These are phyloP conservation scores for Backusella liffmaniae DNA, from an alignment of 192 early-diverging fungal genomes.

Conservation along the genomic window DNA sequence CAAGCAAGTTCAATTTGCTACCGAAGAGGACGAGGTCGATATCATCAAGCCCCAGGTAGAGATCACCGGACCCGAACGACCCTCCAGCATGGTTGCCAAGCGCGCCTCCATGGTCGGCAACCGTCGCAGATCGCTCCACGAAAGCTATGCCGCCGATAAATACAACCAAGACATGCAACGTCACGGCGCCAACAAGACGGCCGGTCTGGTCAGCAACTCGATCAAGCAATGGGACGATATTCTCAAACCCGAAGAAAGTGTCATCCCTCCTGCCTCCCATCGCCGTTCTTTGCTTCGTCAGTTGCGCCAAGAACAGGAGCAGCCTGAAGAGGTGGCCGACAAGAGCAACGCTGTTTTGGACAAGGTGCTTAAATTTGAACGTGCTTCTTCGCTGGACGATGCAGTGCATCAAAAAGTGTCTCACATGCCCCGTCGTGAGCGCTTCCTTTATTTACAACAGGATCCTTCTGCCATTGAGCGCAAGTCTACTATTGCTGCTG, in stretches of 20 bases:
- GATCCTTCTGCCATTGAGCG: conserved; percentile 19
- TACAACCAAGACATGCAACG: conserved; percentile 11
- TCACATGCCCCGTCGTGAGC: conserved; percentile 16
- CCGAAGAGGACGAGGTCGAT: background rate
- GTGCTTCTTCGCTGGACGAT: conserved; percentile 21
- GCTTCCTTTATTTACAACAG: conserved; percentile 17
- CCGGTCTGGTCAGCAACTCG: conserved; percentile 23
- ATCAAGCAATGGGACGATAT: conserved; percentile 37
- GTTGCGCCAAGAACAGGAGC: background rate
- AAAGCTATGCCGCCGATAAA: conserved; percentile 21
- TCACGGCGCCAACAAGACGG: background rate
- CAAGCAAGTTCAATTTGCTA: background rate
- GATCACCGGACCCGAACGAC: conserved; percentile 19
- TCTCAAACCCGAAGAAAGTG: conserved; percentile 11
- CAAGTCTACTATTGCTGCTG: background rate
- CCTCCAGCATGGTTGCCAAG: conserved; percentile 39
- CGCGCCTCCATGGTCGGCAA: conserved; percentile 28
- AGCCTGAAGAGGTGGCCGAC: background rate
- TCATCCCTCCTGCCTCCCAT: background rate
- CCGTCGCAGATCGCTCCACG: conserved; percentile 19
- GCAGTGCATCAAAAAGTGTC: conserved; percentile 14
- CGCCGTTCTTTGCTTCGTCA: background rate
- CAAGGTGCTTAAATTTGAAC: conserved; percentile 30
- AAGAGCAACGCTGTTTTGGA: conserved; percentile 26
- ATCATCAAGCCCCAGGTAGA: background rate